Base-by-base conservation (phyloP, 73 alveolate genomes). In the Paramecium pentaurelia region DNA sequence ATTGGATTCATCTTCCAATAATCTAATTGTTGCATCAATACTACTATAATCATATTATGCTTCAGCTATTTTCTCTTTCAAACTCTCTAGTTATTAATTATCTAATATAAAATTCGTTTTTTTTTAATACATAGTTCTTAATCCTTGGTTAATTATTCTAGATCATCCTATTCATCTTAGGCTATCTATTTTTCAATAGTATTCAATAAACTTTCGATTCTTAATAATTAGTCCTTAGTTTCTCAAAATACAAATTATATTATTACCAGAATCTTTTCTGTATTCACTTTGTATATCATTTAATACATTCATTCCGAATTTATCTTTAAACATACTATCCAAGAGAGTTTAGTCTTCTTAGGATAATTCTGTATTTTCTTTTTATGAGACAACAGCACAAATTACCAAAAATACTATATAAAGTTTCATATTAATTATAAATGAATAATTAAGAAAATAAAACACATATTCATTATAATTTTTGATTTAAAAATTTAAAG, bases 221-320 rank as follows among this genome's bases (percentile, higher is more conserved):
- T 64, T 6, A 40, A 28, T 12, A 64, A 64, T 64, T 64, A 34
- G 2, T 20, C 84, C 27, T 64, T 64, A 27, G 12, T 64, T 64
- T 64, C 84, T 64, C 84, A 64, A 28, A 64, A 64, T 64, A 18
- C 22, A 32, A 51, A 64, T 25, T 64, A 28, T 9, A 64, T 5
- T 28, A 28, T 64, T 64, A 64, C 84, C 84, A 11, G 49, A 22
- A 32, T 64, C 84, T 28, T 64, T 64, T 34, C 30, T 64, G 49
- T 64, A 64, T 64, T 64, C 84, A 64, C 36, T 64, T 64, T 64
- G 47, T 64, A 64, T 64, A 64, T 64, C 84, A 64, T 64, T 64
- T 20, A 64, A 64, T 3, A 64, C 47, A 12, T 34, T 28, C 47
- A 32, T 12, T 64, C 84, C 84, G 6, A 64, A 64, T 64, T 64